A percentile compares a stretch with the other conserved stretches of the same genome.
These are phyloP conservation scores for Aspergillus sp. DNA, from an alignment of 2,329 filamentous ascomycete genomes.

Conservation along the genomic window DNA sequence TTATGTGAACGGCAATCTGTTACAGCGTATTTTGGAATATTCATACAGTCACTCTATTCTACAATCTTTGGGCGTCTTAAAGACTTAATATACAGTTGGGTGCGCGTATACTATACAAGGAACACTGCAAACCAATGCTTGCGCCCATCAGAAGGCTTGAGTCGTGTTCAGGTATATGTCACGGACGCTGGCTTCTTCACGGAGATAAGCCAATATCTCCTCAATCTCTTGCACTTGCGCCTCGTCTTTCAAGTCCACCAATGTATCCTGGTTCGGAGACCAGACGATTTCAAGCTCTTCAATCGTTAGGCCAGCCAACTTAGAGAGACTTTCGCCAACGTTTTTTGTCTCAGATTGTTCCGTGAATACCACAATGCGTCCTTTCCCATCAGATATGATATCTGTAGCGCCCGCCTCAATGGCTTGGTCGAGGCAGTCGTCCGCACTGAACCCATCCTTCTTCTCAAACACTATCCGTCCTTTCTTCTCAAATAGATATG, in stretches of 20 bases:
- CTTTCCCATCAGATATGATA: conserved; percentile 60
- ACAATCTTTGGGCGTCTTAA: neutral
- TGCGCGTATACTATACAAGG: conserved; percentile 5
- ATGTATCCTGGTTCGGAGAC: conserved; percentile 78
- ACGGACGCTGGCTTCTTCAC: conserved; percentile 72
- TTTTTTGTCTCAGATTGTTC: conserved; percentile 64
- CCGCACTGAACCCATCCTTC: conserved; percentile 55
- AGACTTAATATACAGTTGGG: conserved; percentile 1
- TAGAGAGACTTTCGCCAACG: conserved; percentile 63
- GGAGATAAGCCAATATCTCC: conserved; percentile 53
- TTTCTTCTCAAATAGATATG: conserved; percentile 80
- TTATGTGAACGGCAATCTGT: neutral
- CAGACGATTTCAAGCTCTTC: conserved; percentile 79
- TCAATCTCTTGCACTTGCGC: conserved; percentile 58
- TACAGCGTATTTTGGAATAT: neutral
- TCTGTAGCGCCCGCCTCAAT: conserved; percentile 76
- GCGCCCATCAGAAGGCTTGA: conserved; percentile 23
- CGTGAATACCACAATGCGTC: conserved; percentile 69
- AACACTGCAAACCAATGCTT: neutral
- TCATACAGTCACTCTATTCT: neutral
- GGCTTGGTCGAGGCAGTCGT: conserved; percentile 75
- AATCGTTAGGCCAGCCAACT: conserved; percentile 65
- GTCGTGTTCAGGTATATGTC: conserved; percentile 72
- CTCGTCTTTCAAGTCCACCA: conserved; percentile 61
- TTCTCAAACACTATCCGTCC: conserved; percentile 71